Evolutionary conservation across 495 filamentous ascomycete genomes (phyloP), one percentile per base, ranked within the genome.

Genomic region (Glonium stellatum): DNA sequence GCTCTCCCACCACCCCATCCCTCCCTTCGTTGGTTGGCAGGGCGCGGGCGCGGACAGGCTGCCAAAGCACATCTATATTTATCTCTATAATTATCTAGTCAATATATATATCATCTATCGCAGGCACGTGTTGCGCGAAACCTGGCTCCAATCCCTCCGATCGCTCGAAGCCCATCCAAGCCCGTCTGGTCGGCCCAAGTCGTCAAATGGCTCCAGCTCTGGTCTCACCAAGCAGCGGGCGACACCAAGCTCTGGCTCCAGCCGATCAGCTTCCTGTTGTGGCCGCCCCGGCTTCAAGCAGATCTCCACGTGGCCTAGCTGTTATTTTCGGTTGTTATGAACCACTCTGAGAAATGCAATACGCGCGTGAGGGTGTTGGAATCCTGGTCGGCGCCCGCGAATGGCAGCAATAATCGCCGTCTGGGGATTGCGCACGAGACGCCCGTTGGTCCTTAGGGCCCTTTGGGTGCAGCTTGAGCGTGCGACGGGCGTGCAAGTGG

Each of bases 231-330:
- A 31, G 27, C 27, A 31, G 39, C 39, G 18, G 39, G 18, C 13
- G 18, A 44, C 39, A 44, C 13, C 13, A 44, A 44, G 39, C 39
- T 2, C 18, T 18, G 4, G 31, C 54, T 19, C 21, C 47, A 58
- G 46, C 55, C 59, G 55, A 59, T 46, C 44, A 42, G 34, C 42
- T 34, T 64, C 62, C 53, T 37, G 13, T 57, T 47, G 37, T 55
- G 50, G 47, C 52, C 36, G 22, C 46, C 61, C 61, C 15, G 44
- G 42, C 36, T 34, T 41, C 54, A 19, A 47, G 48, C 54, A 46
- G 64, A 67, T 67, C 60, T 47, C 64, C 64, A 67, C 64, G 64
- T 67, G 64, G 64, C n/a, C 35, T 23, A 36, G 52, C 31, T 37
- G 52, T 54, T 37, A 22, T 15, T 42, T 34, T 19, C 25, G 34